phyloP scores from a whole-genome alignment of 1,284 basidiomycete genomes.

The Ustilago bromivora region DNA sequence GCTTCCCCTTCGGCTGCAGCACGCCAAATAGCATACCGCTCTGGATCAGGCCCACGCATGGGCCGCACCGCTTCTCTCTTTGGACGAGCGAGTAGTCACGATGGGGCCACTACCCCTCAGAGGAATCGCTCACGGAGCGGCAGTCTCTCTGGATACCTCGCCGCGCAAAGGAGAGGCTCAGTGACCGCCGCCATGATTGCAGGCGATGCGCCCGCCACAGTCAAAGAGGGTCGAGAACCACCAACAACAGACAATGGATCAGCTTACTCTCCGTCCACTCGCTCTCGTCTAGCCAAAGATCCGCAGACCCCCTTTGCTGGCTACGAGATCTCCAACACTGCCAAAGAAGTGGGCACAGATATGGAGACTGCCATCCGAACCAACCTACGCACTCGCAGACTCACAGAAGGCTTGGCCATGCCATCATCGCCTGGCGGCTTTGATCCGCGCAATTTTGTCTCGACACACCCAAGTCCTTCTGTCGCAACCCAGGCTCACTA shows the following conservation, averaged over 20 bases:
- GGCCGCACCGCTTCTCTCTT: constrained; percentile 40
- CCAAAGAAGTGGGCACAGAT: constrained; percentile 19
- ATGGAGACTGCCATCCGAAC: constrained; percentile 41
- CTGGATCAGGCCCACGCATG: constrained; percentile 12
- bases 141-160: constrained; percentile 39
- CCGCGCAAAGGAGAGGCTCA: constrained; percentile 34
- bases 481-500: constrained; percentile 54
- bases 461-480: constrained; percentile 50
- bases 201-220: constrained; percentile 18
- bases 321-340: constrained; percentile 37
- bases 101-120: constrained; percentile 37
- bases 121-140: constrained; percentile 44
- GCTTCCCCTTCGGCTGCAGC: constrained; percentile 8
- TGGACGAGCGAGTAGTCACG: constrained; percentile 51
- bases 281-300: constrained; percentile 2
- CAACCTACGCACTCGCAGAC: constrained; percentile 36
- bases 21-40: constrained; percentile 16
- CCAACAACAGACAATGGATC: not conserved
- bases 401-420: constrained; percentile 35
- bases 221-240: constrained; percentile 25
- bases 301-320: constrained; percentile 14
- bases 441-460: constrained; percentile 50
- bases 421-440: constrained; percentile 41
- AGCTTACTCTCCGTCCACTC: constrained; percentile 14
- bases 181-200: constrained; percentile 25